Percentiles rank a stretch among this genome's conserved stretches.
phyloP scores from a whole-genome alignment of 1,284 basidiomycete genomes.

The Lentinula novae-zelandiae region DNA sequence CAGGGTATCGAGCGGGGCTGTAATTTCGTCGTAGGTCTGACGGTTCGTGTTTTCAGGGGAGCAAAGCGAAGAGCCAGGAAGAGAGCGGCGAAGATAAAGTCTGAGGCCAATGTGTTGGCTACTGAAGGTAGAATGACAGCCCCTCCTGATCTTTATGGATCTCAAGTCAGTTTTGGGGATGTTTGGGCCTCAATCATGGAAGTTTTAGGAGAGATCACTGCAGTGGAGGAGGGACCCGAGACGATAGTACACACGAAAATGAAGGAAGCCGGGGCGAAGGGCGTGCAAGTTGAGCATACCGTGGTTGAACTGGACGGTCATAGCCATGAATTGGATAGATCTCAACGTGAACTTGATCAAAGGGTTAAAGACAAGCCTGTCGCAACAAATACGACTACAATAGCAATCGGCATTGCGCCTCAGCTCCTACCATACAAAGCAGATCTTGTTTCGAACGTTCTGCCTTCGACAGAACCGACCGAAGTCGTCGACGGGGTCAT shows the following conservation, averaged over 20 bases:
- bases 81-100: background rate
- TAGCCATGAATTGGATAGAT: too few species aligned
- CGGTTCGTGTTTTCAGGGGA: background rate
- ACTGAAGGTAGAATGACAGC: background rate
- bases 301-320: background rate
- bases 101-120: background rate
- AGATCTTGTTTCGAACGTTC: background rate
- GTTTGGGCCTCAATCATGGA: background rate
- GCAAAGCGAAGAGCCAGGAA: background rate
- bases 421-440: background rate
- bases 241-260: background rate
- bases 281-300: background rate
- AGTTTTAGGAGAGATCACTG: background rate
- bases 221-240: background rate
- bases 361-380: background rate
- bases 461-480: background rate
- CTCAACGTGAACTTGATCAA: background rate
- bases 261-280: background rate
- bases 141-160: background rate
- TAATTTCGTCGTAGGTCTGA: background rate
- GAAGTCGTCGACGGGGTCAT: background rate
- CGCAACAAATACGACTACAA: background rate
- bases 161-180: background rate
- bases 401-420: background rate
- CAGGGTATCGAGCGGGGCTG: background rate